Percentiles rank a stretch among this genome's conserved stretches.
phyloP scores from a whole-genome alignment of 1,139 yeast genomes.

The Yueomyces sp. region DNA sequence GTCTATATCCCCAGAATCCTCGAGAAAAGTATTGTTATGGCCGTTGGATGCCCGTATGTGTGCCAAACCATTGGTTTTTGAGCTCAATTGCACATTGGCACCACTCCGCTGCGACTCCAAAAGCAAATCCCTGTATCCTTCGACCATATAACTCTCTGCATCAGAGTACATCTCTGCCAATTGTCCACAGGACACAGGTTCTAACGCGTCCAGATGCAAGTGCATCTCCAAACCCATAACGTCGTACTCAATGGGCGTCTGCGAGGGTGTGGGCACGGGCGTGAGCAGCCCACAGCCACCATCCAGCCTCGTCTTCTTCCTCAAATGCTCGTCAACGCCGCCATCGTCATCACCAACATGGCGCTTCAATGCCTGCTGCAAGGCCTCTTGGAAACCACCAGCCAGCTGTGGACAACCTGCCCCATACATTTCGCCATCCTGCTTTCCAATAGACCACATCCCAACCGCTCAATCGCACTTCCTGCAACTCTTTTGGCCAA shows the following conservation, averaged over 20 bases:
- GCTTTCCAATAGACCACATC: too few species aligned
- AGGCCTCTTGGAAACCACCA: neutral
- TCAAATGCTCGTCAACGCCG: neutral
- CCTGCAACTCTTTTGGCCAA: too few species aligned
- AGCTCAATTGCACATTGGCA: too few species aligned
- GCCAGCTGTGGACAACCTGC: too few species aligned
- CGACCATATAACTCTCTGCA: slow-evolving; percentile 16
- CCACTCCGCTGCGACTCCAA: neutral
- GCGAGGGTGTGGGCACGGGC: neutral
- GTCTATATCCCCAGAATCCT: too few species aligned
- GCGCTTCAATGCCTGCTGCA: neutral
- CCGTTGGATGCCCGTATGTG: too few species aligned
- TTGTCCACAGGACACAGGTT: neutral
- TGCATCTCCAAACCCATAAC: neutral
- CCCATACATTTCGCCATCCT: too few species aligned
- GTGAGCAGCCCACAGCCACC: neutral
- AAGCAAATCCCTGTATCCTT: slow-evolving; percentile 7
- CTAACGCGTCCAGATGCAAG: neutral
- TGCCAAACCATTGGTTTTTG: too few species aligned
- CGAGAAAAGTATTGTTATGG: too few species aligned
- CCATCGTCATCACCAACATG: neutral
- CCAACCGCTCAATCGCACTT: too few species aligned
- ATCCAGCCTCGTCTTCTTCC: neutral
- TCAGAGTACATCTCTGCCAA: slow-evolving; percentile 9
- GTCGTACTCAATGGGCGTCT: neutral